Evolutionary conservation across 345 rosid genomes (phyloP), one percentile per base, ranked within the genome.

Genomic region (Melaleuca alternifolia): DNA sequence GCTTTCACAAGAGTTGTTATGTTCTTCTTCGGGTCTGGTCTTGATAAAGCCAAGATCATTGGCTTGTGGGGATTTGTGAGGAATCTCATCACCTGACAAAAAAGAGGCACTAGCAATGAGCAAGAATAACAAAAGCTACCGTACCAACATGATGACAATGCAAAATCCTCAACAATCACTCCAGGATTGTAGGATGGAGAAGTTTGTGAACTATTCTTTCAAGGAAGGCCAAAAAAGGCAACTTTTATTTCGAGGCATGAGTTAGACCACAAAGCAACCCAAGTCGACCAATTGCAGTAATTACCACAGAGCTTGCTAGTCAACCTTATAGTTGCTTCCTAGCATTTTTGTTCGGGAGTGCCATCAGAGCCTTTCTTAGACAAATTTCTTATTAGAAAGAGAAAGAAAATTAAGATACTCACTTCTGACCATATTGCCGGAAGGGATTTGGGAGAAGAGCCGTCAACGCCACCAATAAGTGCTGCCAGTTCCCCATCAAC

Each of bases 1-100:
- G 99, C 99, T 87, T 94, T 96, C 89, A 97, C 30, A 76, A 97
- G 97, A 65, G 99, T 97, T 85, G 99, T 97, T 87, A 97, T 87
- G 88, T 97, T 97, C 92, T 97, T 97, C 94, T 97, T 97, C 50
- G 99, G 99, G 62, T 96, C 99, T 87, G 99, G 98, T 88, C 99
- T 96, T 50, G 99, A 97, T 88, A 97, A 91, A 82, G 99, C 99
- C 93, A 97, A 91, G 89, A 97, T 96, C 93, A 96, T 97, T 0
- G 99, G 99, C 86, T 97, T 97, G 90, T 97, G 99, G 85, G 99
- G 97, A 88, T 97, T 97, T 59, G 98, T 92, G 52, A 97, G 95
- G 91, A 96, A 97, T 50, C 97, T 91, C 98, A 97, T 97, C 85
- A 97, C 92, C 99, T 96, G 88, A 77, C 83, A 88, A 18, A 53